Conservation (phyloP, 192 early-diverging fungal genomes). For the Mortierella claussenii region DNA sequence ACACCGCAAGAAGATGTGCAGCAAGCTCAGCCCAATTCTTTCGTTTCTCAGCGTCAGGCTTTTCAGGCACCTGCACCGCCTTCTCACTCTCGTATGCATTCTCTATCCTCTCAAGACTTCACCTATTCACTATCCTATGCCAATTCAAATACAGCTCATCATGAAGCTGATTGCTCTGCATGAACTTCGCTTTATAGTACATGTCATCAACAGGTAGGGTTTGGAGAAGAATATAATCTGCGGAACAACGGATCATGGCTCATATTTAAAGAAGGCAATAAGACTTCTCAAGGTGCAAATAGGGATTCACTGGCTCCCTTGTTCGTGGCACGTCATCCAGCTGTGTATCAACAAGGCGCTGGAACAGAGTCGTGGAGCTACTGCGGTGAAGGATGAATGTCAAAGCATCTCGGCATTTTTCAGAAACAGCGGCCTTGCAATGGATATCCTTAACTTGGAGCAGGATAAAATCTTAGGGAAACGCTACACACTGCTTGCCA, state of each 20-base stretch:
- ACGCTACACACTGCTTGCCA: conserved; percentile 1
- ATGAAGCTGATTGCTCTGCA: background rate
- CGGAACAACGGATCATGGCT: conserved; percentile 32
- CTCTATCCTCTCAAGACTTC: too few species aligned
- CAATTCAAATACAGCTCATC: too few species aligned
- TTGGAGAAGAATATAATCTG: conserved; percentile 14
- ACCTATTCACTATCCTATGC: too few species aligned
- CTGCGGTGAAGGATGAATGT: conserved; percentile 9
- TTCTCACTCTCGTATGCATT: too few species aligned
- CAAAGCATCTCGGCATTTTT: conserved; percentile 17
- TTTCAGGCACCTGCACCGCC: too few species aligned
- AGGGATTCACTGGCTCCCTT: conserved; percentile 6
- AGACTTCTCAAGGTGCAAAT: background rate
- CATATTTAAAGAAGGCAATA: conserved; percentile 5
- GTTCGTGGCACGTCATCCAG: conserved; percentile 15
- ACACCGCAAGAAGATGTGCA: too few species aligned
- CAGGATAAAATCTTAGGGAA: background rate
- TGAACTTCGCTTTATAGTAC: background rate
- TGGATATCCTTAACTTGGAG: background rate
- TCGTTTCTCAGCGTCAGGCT: too few species aligned
- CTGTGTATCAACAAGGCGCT: conserved; percentile 25
- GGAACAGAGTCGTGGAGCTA: background rate
- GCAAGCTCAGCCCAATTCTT: too few species aligned
- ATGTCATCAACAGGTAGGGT: background rate
- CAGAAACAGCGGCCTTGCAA: conserved; percentile 7